phyloP scores from a whole-genome alignment of 495 filamentous ascomycete species.

The Penicillium tannophilum region DNA sequence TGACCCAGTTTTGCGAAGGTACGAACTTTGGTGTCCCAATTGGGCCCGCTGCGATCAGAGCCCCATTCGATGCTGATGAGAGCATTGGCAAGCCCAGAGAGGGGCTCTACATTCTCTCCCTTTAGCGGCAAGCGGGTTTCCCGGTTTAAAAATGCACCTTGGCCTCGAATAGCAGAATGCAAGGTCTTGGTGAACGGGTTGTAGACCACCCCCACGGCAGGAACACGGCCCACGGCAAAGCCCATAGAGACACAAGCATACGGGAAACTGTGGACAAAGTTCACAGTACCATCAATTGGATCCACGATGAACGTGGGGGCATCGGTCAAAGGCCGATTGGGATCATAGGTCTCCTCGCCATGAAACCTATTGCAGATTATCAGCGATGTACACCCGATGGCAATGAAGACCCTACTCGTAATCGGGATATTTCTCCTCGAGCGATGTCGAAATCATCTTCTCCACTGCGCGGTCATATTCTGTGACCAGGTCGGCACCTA shows the following conservation, averaged over 20 bases:
- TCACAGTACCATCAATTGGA: slow-evolving; percentile 87
- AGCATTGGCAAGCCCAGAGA: slow-evolving; percentile 60
- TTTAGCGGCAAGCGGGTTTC: slow-evolving; percentile 57
- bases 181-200: slow-evolving; percentile 74
- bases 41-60: slow-evolving; percentile 67
- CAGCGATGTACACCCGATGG: neutral
- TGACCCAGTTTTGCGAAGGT: slow-evolving; percentile 70
- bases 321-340: slow-evolving; percentile 62
- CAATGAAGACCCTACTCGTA: slow-evolving; percentile 49
- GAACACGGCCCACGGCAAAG: slow-evolving; percentile 62
- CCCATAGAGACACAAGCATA: slow-evolving; percentile 82
- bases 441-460: slow-evolving; percentile 65
- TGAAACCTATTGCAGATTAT: slow-evolving; percentile 54
- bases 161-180: slow-evolving; percentile 69
- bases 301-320: slow-evolving; percentile 85
- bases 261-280: slow-evolving; percentile 84
- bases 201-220: slow-evolving; percentile 79
- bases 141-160: slow-evolving; percentile 66
- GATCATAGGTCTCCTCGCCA: slow-evolving; percentile 83
- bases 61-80: slow-evolving; percentile 82
- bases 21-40: slow-evolving; percentile 70
- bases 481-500: slow-evolving; percentile 83
- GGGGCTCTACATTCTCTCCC: slow-evolving; percentile 45
- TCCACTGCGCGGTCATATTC: slow-evolving; percentile 86
- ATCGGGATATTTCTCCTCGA: slow-evolving; percentile 64